Evolutionary conservation across 192 early-diverging fungal species (phyloP).

Genomic region (Gonapodya sp.): DNA sequence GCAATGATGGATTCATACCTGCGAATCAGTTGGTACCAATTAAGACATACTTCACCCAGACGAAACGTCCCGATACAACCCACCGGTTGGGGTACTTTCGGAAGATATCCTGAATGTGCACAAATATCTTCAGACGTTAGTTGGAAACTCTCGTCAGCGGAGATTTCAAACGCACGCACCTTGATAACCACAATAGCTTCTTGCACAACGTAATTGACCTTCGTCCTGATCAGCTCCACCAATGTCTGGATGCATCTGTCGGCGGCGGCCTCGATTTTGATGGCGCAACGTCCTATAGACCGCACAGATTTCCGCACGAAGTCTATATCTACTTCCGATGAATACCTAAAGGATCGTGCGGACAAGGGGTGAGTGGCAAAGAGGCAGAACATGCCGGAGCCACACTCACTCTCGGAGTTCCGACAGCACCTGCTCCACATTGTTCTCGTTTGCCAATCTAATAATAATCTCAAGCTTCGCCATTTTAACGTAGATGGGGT

Average conservation of each 20-base stretch:
- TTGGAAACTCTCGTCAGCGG: neutral
- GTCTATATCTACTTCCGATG: constrained; percentile 93
- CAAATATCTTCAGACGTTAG: neutral
- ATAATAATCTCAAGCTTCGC: constrained; percentile 95
- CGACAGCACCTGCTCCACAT: constrained; percentile 76
- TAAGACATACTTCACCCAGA: no score
- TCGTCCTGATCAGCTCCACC: constrained; percentile 87
- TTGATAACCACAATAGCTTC: constrained; percentile 97
- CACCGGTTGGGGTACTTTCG: constrained; percentile 88
- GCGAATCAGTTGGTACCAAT: no score
- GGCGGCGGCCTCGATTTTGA: constrained; percentile 83
- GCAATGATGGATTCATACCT: constrained; percentile 85
- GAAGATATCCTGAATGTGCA: constrained; percentile 93
- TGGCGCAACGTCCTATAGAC: constrained; percentile 92
- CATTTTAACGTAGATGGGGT: constrained; percentile 94
- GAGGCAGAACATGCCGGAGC: neutral
- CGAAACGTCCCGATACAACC: no score
- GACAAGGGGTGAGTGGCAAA: neutral
- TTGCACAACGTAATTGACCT: constrained; percentile 96
- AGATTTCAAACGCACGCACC: constrained; percentile 20
- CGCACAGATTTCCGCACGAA: constrained; percentile 96
- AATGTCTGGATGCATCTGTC: constrained; percentile 80
- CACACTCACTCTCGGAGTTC: constrained; percentile 73
- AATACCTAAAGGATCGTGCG: constrained; percentile 56
- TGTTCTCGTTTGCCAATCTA: constrained; percentile 68